phyloP scores from a whole-genome alignment of 1,139 yeast species.

The Yamadazyma atlantica region DNA sequence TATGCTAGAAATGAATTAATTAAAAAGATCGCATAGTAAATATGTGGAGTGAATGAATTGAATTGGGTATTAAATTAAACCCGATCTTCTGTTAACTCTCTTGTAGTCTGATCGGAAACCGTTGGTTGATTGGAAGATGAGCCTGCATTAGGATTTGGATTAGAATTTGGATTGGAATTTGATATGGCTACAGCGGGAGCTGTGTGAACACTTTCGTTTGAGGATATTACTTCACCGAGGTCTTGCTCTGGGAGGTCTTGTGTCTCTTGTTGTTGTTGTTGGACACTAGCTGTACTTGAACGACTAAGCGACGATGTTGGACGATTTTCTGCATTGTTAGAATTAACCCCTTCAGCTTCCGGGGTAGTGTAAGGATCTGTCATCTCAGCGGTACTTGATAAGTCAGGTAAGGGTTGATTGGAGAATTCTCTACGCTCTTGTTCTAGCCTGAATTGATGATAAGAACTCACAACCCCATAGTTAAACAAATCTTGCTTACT shows the following conservation, averaged over 20 bases:
- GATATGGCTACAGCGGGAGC: not conserved
- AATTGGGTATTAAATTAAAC: constrained; percentile 2
- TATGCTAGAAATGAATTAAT: not conserved
- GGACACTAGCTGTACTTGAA: not conserved
- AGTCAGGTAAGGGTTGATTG: not conserved
- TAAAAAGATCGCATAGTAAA: no score
- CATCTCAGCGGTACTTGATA: not conserved
- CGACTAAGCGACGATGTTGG: not conserved
- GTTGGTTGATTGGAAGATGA: not conserved
- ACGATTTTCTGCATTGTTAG: not conserved
- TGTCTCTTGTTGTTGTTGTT: not conserved
- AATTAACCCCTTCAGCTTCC: no score
- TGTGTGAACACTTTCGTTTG: not conserved
- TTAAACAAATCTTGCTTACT: constrained; percentile 45
- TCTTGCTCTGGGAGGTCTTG: not conserved
- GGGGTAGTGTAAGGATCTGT: not conserved
- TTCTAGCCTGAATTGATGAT: constrained; percentile 20
- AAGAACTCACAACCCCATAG: constrained; percentile 49
- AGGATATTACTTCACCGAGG: not conserved
- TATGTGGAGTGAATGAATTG: not conserved
- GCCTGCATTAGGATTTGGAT: constrained; percentile 1
- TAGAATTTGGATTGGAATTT: constrained; percentile 1
- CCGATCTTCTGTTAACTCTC: constrained; percentile 8
- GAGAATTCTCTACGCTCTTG: constrained; percentile 12
- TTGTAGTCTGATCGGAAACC: constrained; percentile 7